Evolutionary conservation across 768 basidiomycete species (phyloP), one percentile per base, ranked within the genome.

Genomic region (Galerina marginata): DNA sequence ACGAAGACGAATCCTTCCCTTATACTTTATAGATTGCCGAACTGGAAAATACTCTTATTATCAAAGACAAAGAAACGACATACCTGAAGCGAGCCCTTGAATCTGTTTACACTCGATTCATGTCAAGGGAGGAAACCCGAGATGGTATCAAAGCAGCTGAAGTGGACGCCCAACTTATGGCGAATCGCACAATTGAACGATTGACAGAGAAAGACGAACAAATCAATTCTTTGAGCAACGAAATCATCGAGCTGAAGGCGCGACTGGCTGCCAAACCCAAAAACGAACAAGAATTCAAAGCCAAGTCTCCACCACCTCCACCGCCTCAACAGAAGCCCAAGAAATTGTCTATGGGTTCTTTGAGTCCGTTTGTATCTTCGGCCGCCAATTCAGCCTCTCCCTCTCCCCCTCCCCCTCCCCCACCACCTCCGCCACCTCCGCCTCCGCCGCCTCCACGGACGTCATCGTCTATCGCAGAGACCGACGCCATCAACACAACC

Each of bases 61-160:
- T 77, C 55, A 90, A 88, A 67, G 85, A 90, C 62, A 94, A 93
- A 69, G 91, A 95, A 57, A 80, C 90, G 37, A 64, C 82, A 0
- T 92, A 89, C 66, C 81, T 95, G 40, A 93, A 93, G 69, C 88
- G 90, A 12, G 91, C 93, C n/a, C 78, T 97, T 39, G 92, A 95
- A 72, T 90, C 91, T 6, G 90, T 96, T 4, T 93, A 93, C 72
- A 88, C 88, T 10, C 83, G 91, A n/a, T 90, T 95, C 71, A 79
- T 83, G 5, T 78, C 83, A 5, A 74, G 83, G 45, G 83, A 85
- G 66, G 86, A 88, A 66, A 68, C 69, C 25, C 75, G 81, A 46
- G 81, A 83, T 51, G 79, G 79, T 25, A 69, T 66, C 23, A 80
- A 78, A 45, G 79, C 72, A 49, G 73, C 79, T 0, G 85, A 86